These are phyloP conservation scores for Ceratobasidium sp. DNA, from an alignment of 1,284 basidiomycete species.

Conservation along the genomic window DNA sequence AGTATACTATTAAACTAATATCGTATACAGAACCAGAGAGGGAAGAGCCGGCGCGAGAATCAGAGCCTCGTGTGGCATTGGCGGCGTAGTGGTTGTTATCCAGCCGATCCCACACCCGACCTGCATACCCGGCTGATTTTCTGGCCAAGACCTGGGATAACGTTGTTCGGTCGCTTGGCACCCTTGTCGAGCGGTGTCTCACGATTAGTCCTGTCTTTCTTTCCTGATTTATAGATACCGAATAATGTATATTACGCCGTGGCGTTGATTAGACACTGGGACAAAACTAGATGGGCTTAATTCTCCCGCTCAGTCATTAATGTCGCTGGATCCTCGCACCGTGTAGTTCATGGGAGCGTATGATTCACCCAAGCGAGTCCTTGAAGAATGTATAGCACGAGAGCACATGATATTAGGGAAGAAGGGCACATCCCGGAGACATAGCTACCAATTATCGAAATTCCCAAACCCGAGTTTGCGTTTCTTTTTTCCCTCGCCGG, in stretches of 20 bases:
- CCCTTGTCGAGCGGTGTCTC: background rate
- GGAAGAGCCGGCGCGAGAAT: conserved; percentile 47
- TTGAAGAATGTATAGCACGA: background rate
- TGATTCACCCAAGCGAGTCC: no score
- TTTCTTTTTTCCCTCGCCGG: conserved; percentile 71
- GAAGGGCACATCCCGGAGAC: background rate
- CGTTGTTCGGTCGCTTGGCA: background rate
- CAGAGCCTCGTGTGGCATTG: conserved; percentile 59
- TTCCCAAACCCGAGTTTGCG: conserved; percentile 82
- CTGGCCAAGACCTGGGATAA: background rate
- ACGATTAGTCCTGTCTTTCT: background rate
- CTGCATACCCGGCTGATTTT: background rate
- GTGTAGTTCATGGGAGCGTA: no score
- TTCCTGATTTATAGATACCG: background rate
- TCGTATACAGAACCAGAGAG: conserved; percentile 20
- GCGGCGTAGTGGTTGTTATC: conserved; percentile 57
- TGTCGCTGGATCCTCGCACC: no score
- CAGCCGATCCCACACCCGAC: no score
- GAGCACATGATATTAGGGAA: background rate
- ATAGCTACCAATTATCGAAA: conserved; percentile 75
- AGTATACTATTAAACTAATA: background rate
- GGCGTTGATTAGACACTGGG: no score
- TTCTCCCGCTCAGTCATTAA: no score
- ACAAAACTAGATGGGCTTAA: no score
- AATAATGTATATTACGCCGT: no score